Evolutionary conservation across 306 rosid species (phyloP).

Genomic region (Medicago ruthenica): DNA sequence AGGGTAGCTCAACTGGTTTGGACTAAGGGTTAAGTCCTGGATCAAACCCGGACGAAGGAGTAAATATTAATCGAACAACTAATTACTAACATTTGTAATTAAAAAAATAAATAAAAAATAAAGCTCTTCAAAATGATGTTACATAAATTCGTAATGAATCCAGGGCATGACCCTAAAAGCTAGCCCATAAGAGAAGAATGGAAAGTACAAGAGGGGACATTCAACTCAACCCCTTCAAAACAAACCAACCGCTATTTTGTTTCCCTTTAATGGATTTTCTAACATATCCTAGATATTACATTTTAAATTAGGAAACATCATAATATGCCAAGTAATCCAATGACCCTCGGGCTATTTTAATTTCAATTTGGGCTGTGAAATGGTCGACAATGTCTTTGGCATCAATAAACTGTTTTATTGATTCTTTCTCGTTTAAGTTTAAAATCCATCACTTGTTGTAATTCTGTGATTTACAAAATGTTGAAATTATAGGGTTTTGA

Average conservation of each 20-base stretch:
- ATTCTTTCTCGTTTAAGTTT: not conserved
- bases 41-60: too few species aligned
- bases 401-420: not conserved
- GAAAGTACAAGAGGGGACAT: not conserved
- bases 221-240: not conserved
- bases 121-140: not conserved
- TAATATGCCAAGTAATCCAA: not conserved
- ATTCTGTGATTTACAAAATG: not conserved
- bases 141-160: not conserved
- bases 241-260: not conserved
- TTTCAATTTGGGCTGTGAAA: not conserved
- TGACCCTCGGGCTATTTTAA: not conserved
- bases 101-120: too few species aligned
- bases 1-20: too few species aligned
- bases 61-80: too few species aligned
- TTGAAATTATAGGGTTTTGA: not conserved
- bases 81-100: too few species aligned
- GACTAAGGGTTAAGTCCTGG: too few species aligned
- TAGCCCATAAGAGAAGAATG: not conserved
- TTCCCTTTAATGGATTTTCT: not conserved
- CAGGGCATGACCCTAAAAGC: not conserved
- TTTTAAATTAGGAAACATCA: not conserved
- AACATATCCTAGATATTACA: not conserved
- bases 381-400: not conserved
- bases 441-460: not conserved